Conservation (phyloP, 1,139 yeast species). For the Sporopachydermia cereana region DNA sequence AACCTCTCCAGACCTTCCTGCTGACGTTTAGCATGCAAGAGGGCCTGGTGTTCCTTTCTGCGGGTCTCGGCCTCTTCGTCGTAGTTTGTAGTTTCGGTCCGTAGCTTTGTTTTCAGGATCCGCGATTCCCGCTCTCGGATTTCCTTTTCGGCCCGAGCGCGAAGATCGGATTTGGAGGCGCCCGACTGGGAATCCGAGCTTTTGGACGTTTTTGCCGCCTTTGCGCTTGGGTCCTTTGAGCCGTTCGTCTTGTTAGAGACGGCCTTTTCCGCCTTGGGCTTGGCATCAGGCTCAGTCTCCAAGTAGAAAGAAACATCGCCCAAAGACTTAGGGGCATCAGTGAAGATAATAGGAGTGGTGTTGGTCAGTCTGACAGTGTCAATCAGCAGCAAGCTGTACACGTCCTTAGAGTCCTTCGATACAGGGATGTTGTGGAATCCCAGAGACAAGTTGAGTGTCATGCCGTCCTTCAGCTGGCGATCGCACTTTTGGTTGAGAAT, state of each 20-base stretch:
- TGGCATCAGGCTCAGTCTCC: conserved; percentile 48
- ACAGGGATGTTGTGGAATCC: conserved; percentile 57
- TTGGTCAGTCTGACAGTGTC: conserved; percentile 66
- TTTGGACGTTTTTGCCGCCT: conserved; percentile 22
- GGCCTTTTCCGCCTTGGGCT: conserved; percentile 20
- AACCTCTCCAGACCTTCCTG: conserved; percentile 75
- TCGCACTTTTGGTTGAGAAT: conserved; percentile 67
- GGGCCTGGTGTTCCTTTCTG: conserved; percentile 72
- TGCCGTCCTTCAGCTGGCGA: conserved; percentile 55
- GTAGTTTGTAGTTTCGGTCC: conserved; percentile 63
- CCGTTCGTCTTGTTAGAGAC: conserved; percentile 8
- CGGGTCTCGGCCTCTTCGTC: conserved; percentile 76
- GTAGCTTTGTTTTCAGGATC: conserved; percentile 65
- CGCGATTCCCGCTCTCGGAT: conserved; percentile 17
- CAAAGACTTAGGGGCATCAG: conserved; percentile 62
- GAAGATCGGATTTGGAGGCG: conserved; percentile 20
- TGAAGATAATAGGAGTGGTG: conserved; percentile 50
- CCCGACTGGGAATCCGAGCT: conserved; percentile 13
- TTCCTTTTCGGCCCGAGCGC: conserved; percentile 11
- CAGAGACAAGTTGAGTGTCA: conserved; percentile 62
- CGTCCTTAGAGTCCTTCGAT: conserved; percentile 32
- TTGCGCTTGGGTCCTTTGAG: conserved; percentile 7
- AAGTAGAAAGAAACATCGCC: conserved; percentile 77
- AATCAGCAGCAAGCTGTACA: conserved; percentile 63
- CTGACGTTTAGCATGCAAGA: conserved; percentile 74